A percentile compares a stretch with the other conserved stretches of the same genome.
phyloP scores from a whole-genome alignment of 495 filamentous ascomycete genomes.

The Neurospora sp. region DNA sequence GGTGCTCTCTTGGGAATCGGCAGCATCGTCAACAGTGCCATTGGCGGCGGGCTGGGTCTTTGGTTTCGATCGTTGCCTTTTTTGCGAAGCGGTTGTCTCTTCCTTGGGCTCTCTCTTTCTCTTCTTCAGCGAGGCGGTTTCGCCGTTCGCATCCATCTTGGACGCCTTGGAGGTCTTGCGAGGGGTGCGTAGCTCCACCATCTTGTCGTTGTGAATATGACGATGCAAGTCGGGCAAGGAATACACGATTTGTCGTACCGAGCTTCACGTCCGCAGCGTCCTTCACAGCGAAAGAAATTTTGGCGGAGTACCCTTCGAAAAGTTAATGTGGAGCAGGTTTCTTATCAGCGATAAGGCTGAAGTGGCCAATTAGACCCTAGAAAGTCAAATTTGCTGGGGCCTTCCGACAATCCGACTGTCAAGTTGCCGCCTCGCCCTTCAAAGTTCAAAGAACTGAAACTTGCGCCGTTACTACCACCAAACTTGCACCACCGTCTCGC shows the following conservation, averaged over 20 bases:
- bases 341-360: slow-evolving; percentile 23
- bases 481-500: not conserved
- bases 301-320: slow-evolving; percentile 21
- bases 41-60: slow-evolving; percentile 5
- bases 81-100: slow-evolving; percentile 12
- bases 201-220: not conserved
- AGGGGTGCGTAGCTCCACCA: not conserved
- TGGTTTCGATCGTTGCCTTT: slow-evolving; percentile 21
- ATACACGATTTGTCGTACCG: not conserved
- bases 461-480: not conserved
- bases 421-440: not conserved
- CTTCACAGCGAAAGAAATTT: slow-evolving; percentile 21
- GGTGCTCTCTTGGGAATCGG: not conserved
- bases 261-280: not conserved
- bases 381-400: slow-evolving; percentile 11
- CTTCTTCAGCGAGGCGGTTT: slow-evolving; percentile 23
- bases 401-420: not conserved
- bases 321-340: slow-evolving; percentile 18
- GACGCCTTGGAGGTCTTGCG: not conserved
- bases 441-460: not conserved
- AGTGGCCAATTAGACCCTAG: slow-evolving; percentile 9
- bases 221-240: not conserved
- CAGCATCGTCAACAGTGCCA: slow-evolving; percentile 1
- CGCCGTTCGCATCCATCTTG: slow-evolving; percentile 17
- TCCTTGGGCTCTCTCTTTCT: slow-evolving; percentile 25